Evolutionary conservation across 2,329 filamentous ascomycete species (phyloP), one percentile per base, ranked within the genome.

Genomic region (Periconia sp.): DNA sequence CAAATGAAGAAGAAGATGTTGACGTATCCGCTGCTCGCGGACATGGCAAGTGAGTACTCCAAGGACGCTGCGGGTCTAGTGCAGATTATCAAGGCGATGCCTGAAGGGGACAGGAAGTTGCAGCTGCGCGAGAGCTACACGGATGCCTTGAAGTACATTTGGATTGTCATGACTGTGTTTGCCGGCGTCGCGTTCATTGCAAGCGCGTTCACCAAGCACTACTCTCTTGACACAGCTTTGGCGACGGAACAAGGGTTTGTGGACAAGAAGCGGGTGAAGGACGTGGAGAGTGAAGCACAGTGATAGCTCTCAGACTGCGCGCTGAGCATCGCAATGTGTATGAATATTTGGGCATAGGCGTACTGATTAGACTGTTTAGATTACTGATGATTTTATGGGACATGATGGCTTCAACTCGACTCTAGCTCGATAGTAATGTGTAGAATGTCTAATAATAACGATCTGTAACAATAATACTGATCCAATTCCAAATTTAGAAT

Each of bases 41-140:
- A 71, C 7, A 69, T 76, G 52, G 82, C 82, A 0, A 66, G 58
- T 2, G 74, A 76, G 45, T 83, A 83, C 64, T 81, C 81, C 11
- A 76, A 78, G 49, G 83, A 88, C 65, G 82, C 85, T 0, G 82
- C 84, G 0, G 80, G 79, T 0, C 74, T 88, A 13, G 82, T 87
- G 0, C 76, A 81, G 54, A 73, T 86, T 50, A 85, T 87, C 67
- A 82, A 81, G 64, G 63, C 64, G 1, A 82, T 87, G 76, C 74
- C 78, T 13, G 72, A 67, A 8, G 77, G 76, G 0, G 64, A 79
- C 37, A 70, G 85, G 45, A 78, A 82, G 53, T 56, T 65, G 2
- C 65, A 72, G 44, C 54, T 72, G 20, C 61, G 57, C 18, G 71
- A 77, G 45, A 79, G 79, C 2, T 86, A 85, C 61, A 78, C 80